Percentiles rank a stretch among this genome's conserved stretches.
These are phyloP conservation scores for Entamoeba histolytica DNA, from an alignment of 208 protist genomes.

Conservation along the genomic window DNA sequence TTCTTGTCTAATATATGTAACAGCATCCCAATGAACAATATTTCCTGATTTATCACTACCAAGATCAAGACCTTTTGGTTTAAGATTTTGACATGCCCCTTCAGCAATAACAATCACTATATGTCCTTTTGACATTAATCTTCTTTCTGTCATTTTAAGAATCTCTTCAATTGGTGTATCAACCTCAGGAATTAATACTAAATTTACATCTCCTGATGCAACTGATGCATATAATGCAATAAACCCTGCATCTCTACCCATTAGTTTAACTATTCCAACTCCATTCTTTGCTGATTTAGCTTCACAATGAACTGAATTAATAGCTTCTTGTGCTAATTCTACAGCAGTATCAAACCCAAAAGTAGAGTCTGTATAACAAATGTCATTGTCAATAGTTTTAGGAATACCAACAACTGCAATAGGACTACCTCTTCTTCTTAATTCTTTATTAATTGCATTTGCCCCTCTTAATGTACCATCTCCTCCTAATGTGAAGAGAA, in stretches of 20 bases:
- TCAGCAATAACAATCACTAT: background rate
- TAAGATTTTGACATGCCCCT: background rate
- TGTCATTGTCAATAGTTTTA: background rate
- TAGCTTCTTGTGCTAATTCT: background rate
- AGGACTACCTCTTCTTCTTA: background rate
- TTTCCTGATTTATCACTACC: background rate
- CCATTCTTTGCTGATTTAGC: background rate
- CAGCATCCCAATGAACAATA: background rate
- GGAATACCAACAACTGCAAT: background rate
- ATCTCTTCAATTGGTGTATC: background rate
- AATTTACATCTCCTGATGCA: background rate
- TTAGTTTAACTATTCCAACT: background rate
- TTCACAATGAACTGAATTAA: background rate
- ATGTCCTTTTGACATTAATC: background rate
- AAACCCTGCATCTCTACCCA: background rate
- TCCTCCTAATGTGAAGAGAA: background rate
- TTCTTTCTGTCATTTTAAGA: background rate
- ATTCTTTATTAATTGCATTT: background rate
- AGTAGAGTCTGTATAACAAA: background rate
- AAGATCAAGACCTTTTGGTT: background rate
- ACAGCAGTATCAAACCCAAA: background rate
- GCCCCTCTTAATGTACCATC: background rate
- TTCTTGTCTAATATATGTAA: background rate
- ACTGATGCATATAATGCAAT: background rate
- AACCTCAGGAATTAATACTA: background rate